These are phyloP conservation scores for Fusarium guadeloupense DNA, from an alignment of 2,329 filamentous ascomycete genomes.

Conservation along the genomic window DNA sequence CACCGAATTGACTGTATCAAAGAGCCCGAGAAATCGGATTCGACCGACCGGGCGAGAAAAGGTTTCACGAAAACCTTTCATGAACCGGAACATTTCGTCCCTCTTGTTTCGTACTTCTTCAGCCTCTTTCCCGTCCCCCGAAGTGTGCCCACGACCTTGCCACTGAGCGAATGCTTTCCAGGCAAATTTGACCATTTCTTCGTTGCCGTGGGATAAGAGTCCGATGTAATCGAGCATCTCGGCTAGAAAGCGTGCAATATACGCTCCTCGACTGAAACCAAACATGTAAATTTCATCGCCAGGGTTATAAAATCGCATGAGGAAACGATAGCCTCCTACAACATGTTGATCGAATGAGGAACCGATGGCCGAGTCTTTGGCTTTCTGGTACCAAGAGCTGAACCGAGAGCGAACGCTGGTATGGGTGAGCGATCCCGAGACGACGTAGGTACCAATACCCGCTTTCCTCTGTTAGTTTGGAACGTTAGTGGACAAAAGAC, in stretches of 20 bases:
- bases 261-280: constrained; percentile 77
- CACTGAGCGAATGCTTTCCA: constrained; percentile 84
- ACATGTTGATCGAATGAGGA: constrained; percentile 85
- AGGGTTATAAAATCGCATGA: constrained; percentile 76
- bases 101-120: constrained; percentile 51
- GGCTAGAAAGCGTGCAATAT: constrained; percentile 78
- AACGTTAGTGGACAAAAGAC: constrained; percentile 25
- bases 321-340: constrained; percentile 81
- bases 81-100: constrained; percentile 74
- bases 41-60: constrained; percentile 79
- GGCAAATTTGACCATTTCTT: constrained; percentile 84
- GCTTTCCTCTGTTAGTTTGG: constrained; percentile 49
- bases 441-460: constrained; percentile 78
- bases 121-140: constrained; percentile 53
- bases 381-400: constrained; percentile 74
- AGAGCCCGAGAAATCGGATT: constrained; percentile 80
- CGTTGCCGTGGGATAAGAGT: constrained; percentile 80
- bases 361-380: constrained; percentile 82
- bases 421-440: constrained; percentile 66
- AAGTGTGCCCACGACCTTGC: constrained; percentile 67
- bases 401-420: constrained; percentile 65
- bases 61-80: constrained; percentile 83
- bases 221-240: constrained; percentile 89
- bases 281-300: constrained; percentile 76
- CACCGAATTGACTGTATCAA: constrained; percentile 84